A percentile compares a stretch with the other conserved stretches of the same genome.
These are phyloP conservation scores for Cymbopogon citratus DNA, from an alignment of 176 grass and related monocot species.

Conservation along the genomic window DNA sequence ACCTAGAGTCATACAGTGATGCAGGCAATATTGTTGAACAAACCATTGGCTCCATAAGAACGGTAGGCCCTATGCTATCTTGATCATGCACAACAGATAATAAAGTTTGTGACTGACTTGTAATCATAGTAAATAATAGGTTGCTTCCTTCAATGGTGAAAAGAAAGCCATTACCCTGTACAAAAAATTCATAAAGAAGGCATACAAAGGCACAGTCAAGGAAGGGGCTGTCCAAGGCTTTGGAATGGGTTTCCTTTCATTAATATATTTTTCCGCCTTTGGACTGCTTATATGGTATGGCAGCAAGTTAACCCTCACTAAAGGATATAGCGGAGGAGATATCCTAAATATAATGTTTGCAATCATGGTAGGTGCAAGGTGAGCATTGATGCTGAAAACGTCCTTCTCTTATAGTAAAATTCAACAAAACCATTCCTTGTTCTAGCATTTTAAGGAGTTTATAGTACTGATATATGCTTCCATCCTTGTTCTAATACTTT, in stretches of 20 bases:
- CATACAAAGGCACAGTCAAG: constrained; percentile 30
- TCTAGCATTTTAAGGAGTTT: constrained; percentile 9
- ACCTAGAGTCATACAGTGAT: constrained; percentile 49
- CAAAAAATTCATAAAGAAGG: constrained; percentile 48
- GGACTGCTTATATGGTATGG: constrained; percentile 57
- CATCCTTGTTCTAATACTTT: not conserved
- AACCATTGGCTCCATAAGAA: constrained; percentile 68
- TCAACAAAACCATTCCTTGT: not conserved
- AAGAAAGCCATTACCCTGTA: constrained; percentile 48
- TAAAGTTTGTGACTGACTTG: not conserved
- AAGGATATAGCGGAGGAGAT: constrained; percentile 51
- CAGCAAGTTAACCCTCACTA: constrained; percentile 34
- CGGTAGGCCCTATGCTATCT: constrained; percentile 24
- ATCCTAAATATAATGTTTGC: constrained; percentile 52
- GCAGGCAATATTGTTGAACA: constrained; percentile 66
- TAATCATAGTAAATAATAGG: constrained; percentile 38
- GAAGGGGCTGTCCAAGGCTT: constrained; percentile 52
- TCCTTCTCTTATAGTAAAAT: not conserved
- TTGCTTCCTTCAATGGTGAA: constrained; percentile 70
- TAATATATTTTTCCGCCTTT: constrained; percentile 43
- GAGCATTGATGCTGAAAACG: constrained; percentile 17
- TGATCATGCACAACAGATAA: not conserved
- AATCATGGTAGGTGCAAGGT: constrained; percentile 56
- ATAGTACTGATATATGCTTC: not conserved
- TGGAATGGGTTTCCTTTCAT: constrained; percentile 43